Percentiles rank a stretch among this genome's conserved stretches.
phyloP scores from a whole-genome alignment of 805 yeast genomes.

The Jamesozyma jinghongensis region DNA sequence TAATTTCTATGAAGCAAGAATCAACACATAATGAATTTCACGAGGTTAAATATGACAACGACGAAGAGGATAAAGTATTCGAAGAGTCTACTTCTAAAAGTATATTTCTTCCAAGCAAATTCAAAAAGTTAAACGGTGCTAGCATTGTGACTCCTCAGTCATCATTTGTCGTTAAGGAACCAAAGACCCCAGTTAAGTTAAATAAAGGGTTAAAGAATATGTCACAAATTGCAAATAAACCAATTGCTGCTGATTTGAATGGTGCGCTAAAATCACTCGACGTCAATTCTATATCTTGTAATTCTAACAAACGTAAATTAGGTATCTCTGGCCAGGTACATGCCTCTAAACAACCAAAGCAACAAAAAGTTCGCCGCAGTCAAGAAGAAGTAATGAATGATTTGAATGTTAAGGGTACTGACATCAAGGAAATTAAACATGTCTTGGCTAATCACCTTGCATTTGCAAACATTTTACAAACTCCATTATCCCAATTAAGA shows the following conservation, averaged over 20 bases:
- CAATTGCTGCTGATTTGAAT: not conserved
- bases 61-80: conserved; percentile 18
- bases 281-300: not conserved
- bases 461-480: conserved; percentile 78
- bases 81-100: too few species aligned
- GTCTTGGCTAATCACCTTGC: conserved; percentile 79
- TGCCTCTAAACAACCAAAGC: too few species aligned
- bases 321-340: not conserved
- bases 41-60: conserved; percentile 27
- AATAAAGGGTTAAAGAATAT: too few species aligned
- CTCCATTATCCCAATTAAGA: conserved; percentile 68
- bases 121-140: not conserved
- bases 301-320: not conserved
- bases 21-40: conserved; percentile 36
- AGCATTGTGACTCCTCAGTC: conserved; percentile 2
- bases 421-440: conserved; percentile 47
- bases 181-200: conserved; percentile 3
- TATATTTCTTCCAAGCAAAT: too few species aligned
- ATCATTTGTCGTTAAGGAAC: conserved; percentile 1
- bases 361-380: not conserved
- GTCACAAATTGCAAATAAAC: not conserved
- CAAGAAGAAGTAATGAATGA: not conserved
- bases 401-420: conserved; percentile 26
- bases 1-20: conserved; percentile 6
- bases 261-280: not conserved